These are phyloP conservation scores for Pseudogymnoascus sp. DNA, from an alignment of 2,329 filamentous ascomycete genomes.

Conservation along the genomic window DNA sequence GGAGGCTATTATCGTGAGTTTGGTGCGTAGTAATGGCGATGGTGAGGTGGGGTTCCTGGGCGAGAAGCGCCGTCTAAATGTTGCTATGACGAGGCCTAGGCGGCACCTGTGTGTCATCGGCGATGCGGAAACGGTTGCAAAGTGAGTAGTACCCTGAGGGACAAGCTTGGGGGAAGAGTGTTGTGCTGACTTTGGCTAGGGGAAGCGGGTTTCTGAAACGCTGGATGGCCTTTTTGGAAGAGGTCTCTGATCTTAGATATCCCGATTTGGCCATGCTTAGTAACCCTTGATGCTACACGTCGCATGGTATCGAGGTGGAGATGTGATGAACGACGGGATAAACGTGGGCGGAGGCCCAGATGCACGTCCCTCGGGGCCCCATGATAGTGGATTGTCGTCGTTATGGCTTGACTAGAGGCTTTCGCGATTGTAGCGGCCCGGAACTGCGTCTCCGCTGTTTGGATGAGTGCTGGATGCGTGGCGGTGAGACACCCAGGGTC, in stretches of 20 bases:
- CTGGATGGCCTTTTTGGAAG: constrained; percentile 90
- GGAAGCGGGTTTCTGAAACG: constrained; percentile 76
- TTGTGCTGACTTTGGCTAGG: constrained; percentile 38
- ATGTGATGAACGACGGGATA: background rate
- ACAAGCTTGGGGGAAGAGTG: constrained; percentile 10
- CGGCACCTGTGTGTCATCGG: constrained; percentile 85
- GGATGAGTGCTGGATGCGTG: background rate
- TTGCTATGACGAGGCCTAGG: constrained; percentile 93
- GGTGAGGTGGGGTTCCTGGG: constrained; percentile 87
- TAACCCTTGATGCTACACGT: constrained; percentile 10
- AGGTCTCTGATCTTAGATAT: constrained; percentile 83
- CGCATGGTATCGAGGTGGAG: background rate
- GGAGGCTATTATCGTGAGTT: constrained; percentile 83
- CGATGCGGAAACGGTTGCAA: constrained; percentile 86
- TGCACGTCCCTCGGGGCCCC: background rate
- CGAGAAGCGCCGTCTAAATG: constrained; percentile 87
- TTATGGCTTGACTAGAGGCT: background rate
- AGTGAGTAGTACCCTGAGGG: constrained; percentile 48
- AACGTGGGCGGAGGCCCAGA: background rate
- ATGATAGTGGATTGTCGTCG: background rate
- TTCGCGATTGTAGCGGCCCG: background rate
- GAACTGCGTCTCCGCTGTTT: background rate
- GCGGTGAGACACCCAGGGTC: background rate
- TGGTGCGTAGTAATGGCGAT: constrained; percentile 85
- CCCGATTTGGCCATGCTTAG: constrained; percentile 49